Evolutionary conservation across 164 flowering plant genomes (phyloP), one percentile per base, ranked within the genome.

Genomic region (Echeveria elegans): DNA sequence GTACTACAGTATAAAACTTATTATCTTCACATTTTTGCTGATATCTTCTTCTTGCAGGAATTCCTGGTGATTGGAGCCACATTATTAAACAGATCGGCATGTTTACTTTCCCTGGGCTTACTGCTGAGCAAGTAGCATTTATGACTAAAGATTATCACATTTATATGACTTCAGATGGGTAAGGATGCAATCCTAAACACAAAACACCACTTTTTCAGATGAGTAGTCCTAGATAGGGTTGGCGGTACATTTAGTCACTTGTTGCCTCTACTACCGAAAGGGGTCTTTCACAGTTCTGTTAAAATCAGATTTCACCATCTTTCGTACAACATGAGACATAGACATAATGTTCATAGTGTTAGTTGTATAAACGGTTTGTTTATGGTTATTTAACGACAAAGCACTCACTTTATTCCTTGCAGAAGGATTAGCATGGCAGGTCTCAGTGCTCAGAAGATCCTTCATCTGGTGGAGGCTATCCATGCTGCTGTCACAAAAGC

Each of bases 371-470:
- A 28, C n/a, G n/a, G 14, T 26, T 58, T 59, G 63, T 32, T 59
- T 29, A 14, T 28, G 36, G 36, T 26, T 30, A 12, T 29, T 4
- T n/a, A n/a, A n/a, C n/a, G n/a, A n/a, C n/a, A n/a, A 12, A 26
- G 10, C 19, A 30, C n/a, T 52, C 32, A 24, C 26, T 37, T 48
- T 67, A 41, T 37, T 28, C 53, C 62, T 2, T 76, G 83, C 93
- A 94, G 98, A 86, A 81, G 99, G 78, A 89, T 95, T 40, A 95
- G 96, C 94, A 91, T 95, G 99, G 99, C 96, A 2, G 99, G 99
- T 68, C 77, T 95, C 66, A 92, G 97, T 72, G 79, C 97, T 6
- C 86, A 60, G 79, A 91, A 88, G 15, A 90, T 94, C 26, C 92
- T 96, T n/a, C 95, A 88, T 75, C 96, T 94, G 30, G 80, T 89